Base-by-base conservation (phyloP, 371 early-diverging fungal genomes). In the Lichtheimia ornata region DNA sequence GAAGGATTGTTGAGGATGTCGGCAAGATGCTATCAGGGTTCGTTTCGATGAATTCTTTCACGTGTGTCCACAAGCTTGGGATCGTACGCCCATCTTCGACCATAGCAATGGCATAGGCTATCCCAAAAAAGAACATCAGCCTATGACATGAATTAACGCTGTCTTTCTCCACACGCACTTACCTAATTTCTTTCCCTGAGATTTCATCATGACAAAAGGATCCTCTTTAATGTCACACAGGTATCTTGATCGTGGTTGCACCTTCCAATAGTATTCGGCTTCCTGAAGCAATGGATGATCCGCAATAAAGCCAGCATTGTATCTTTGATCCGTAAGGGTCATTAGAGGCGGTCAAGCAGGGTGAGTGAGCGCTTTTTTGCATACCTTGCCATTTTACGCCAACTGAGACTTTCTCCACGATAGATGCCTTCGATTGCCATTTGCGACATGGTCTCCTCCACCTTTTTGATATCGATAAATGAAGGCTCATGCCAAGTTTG, bases 261-360 rank as follows among this genome's bases (percentile, higher is more conserved):
- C 71, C 55, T 71, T 73, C 79, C 79, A 78, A 50, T 73, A 73
- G 45, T 63, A 78, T 20, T 78, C 79, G 11, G 71, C 45, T 25
- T 73, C 66, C 44, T 67, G 58, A 11, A 78, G 56, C 0, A 73
- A 51, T 0, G 79, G 76, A 43, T 78, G 95, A 56, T 81, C 71
- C 56, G 84, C 94, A 64, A 98, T 86, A 66, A 88, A 86, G 0
- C 97, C 96, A 3, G 93, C 92, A 61, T 91, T 87, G 65, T 87
- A 95, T 54, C 90, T 83, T 61, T 6, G 22, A 27, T 18, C 9
- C 22, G 6, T 2, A 22, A 24, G 24, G 22, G 4, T 12, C 1
- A 35, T 35, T 35, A 9, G 11, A 35, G 9, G 11, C 27, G 9
- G 53, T 11, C 11, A 5, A 53, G 27, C 28, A 63, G 40, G 42